Evolutionary conservation across 1,284 basidiomycete genomes (phyloP), one percentile per base, ranked within the genome.

Genomic region (Apiotrichum laibachii): DNA sequence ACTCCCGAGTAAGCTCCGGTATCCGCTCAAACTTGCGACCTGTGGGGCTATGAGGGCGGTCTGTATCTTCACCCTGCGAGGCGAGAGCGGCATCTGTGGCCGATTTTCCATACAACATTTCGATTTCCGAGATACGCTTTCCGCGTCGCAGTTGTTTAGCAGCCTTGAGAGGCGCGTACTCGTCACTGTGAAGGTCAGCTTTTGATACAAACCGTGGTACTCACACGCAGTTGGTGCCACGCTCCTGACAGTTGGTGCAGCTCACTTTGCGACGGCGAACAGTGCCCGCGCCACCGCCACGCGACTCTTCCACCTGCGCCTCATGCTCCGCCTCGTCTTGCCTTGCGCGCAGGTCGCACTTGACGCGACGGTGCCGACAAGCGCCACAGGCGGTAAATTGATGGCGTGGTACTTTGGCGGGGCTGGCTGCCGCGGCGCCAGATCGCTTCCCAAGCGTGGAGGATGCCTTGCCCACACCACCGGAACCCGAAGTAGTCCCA

Each of bases 321-420:
- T 56, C 55, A 16, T 45, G 54, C 50, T 71, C 67, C 1, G 67
- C 64, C 42, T 67, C 67, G 48, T 73, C 72, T 61, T 75, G 73
- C 44, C 69, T 66, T 18, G 75, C 72, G 31, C 76, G 75, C 48
- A 77, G 59, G 60, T 75, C 75, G 53, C 75, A 78, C 56, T 76
- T 77, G 43, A 78, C 77, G 35, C 90, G 84, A 69, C 90, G 80
- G 85, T 90, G 90, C 55, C 90, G 86, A 77, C 91, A 94, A 40
- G 90, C 90, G 53, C 90, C 90, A 72, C 91, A 93, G 4, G 90
- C 91, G 39, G 88, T 86, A 78, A 89, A 90, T 69, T 90, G 89
- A 68, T 88, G 87, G 51, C 89, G 80, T 4, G 85, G 83, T 13
- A 87, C 86, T 73, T 88, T 89, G 56, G 56, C 49, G 5, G 47